Evolutionary conservation across 2,329 filamentous ascomycete species (phyloP), one percentile per base, ranked within the genome.

Genomic region (Fusarium nanum): DNA sequence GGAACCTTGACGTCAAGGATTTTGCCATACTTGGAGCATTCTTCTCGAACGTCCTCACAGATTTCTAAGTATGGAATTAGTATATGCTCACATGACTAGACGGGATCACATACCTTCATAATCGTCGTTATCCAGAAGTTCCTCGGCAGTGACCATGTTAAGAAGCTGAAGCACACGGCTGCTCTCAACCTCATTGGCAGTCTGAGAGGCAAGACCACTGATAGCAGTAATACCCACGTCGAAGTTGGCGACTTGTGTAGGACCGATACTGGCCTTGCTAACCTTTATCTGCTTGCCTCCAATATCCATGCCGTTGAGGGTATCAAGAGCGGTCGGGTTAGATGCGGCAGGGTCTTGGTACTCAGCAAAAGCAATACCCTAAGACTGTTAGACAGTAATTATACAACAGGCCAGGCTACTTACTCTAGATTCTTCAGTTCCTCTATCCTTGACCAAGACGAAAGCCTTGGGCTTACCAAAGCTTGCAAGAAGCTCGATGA

Each of bases 151-250:
- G 37, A 99, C 95, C 96, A 99, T 99, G 84, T 99, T 99, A 77
- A 99, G 88, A 67, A 99, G 84, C 81, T 97, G 95, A 65, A 99
- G 80, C 18, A 99, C 95, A 59, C 93, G 89, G 71, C 92, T 92
- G 64, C 91, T 89, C 73, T 97, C 94, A 34, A 92, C 85, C 64
- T 94, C 92, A 59, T 87, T 87, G 40, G 92, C 92, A 5, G 91
- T 93, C 22, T 96, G 97, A 61, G 95, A 94, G 40, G 96, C 96
- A 75, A 99, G 92, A 88, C 98, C 94, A 53, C 94, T 97, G 90
- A 99, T 98, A 68, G 96, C 96, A 74, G 96, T 97, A 68, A 99
- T 95, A 58, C 95, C 93, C 87, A 98, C 97, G 77, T 99, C 96
- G 42, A 97, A 88, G 68, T 94, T 94, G 48, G 93, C 87, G 23